These are phyloP conservation scores for Austroboletus eburneus DNA, from an alignment of 768 basidiomycete genomes.

Conservation along the genomic window DNA sequence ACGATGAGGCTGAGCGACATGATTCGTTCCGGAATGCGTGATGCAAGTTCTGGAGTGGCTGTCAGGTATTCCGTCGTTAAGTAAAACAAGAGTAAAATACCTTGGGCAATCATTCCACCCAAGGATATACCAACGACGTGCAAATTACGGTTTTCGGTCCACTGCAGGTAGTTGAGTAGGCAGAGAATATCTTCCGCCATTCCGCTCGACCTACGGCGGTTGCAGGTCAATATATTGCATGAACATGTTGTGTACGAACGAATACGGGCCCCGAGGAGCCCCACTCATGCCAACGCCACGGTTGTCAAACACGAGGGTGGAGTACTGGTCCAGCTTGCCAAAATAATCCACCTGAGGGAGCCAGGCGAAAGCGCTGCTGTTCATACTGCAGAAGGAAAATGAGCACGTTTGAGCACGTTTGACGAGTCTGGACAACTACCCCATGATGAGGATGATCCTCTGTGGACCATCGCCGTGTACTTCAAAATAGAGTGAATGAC, in stretches of 20 bases:
- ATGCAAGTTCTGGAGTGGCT: conserved; percentile 54
- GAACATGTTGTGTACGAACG: conserved; percentile 40
- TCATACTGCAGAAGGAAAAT: conserved; percentile 43
- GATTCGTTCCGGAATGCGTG: conserved; percentile 61
- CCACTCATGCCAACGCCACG: conserved; percentile 77
- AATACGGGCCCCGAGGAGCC: conserved; percentile 70
- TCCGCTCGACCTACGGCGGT: conserved; percentile 50
- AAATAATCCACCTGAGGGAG: conserved; percentile 62
- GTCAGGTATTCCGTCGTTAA: neutral
- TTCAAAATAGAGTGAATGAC: conserved; percentile 77
- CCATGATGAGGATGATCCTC: conserved; percentile 78
- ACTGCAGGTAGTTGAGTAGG: conserved; percentile 66
- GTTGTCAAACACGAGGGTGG: conserved; percentile 77
- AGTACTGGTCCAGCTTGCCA: conserved; percentile 47
- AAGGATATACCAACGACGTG: conserved; percentile 74
- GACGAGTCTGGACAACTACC: conserved; percentile 31
- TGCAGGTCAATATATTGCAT: neutral
- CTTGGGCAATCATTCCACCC: conserved; percentile 84
- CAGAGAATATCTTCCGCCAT: conserved; percentile 76
- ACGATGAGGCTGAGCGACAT: conserved; percentile 62
- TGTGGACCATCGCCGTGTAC: conserved; percentile 64
- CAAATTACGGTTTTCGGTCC: conserved; percentile 57
- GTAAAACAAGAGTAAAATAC: conserved; percentile 30
- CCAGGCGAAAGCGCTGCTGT: conserved; percentile 64
- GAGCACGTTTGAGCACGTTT: neutral